Evolutionary conservation across 2,329 filamentous ascomycete species (phyloP).

Genomic region (Fulvia fulva): DNA sequence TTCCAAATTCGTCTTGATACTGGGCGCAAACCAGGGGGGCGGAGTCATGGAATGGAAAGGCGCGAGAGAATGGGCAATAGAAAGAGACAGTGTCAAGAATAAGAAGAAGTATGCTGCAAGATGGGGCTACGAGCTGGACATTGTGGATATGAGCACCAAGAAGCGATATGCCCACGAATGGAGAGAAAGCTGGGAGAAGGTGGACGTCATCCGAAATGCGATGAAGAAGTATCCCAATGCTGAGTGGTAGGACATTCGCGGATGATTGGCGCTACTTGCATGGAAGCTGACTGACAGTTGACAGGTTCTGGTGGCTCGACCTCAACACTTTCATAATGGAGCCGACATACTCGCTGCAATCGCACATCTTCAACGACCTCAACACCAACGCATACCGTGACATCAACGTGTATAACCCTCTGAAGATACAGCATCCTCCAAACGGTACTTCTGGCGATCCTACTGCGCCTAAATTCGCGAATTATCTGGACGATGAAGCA

Average conservation of each 20-base stretch:
- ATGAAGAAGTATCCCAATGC: conserved; percentile 93
- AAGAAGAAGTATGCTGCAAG: conserved; percentile 80
- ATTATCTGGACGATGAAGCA: conserved; percentile 71
- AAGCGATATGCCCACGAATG: conserved; percentile 98
- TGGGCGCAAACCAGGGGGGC: conserved; percentile 89
- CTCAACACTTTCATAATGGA: conserved; percentile 99
- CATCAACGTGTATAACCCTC: conserved; percentile 92
- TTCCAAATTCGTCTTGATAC: conserved; percentile 86
- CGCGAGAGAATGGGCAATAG: conserved; percentile 94
- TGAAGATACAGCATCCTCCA: conserved; percentile 86
- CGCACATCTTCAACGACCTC: conserved; percentile 82
- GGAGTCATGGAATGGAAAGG: conserved; percentile 99
- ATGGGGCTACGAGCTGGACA: conserved; percentile 95
- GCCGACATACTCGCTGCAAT: conserved; percentile 80
- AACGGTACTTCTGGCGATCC: conserved; percentile 37
- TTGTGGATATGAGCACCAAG: conserved; percentile 98
- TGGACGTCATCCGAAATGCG: conserved; percentile 82
- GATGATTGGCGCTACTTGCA: neutral
- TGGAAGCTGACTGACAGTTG: conserved; percentile 9
- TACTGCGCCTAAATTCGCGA: conserved; percentile 41
- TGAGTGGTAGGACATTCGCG: conserved; percentile 67
- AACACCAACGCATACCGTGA: conserved; percentile 77
- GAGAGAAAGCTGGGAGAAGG: conserved; percentile 99
- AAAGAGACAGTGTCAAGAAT: conserved; percentile 91
- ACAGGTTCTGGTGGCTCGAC: conserved; percentile 99